Conservation (phyloP, 2,329 filamentous ascomycete species). For the Raffaelea deltoideospora region DNA sequence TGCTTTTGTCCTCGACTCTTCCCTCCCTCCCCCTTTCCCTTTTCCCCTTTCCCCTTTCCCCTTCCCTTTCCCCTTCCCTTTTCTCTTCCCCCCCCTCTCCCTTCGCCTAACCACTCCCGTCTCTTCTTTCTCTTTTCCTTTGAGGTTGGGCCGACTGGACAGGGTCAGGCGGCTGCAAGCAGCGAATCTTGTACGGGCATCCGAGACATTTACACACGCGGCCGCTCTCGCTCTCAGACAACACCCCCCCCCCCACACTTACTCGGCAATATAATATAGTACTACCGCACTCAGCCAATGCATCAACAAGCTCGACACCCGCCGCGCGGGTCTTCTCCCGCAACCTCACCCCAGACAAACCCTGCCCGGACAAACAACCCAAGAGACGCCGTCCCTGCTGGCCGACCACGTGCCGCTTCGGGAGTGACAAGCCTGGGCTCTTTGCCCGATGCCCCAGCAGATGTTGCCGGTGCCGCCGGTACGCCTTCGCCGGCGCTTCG, state of each 20-base stretch:
- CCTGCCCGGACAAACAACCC: slow-evolving; percentile 58
- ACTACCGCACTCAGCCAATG: slow-evolving; percentile 35
- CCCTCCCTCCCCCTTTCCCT: background rate
- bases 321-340: slow-evolving; percentile 57
- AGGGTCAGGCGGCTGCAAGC: no score
- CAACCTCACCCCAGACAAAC: slow-evolving; percentile 56
- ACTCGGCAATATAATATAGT: background rate
- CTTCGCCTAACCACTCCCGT: background rate
- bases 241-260: background rate
- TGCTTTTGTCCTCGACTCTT: background rate
- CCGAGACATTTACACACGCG: background rate
- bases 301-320: slow-evolving; percentile 77
- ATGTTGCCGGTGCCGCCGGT: slow-evolving; percentile 29
- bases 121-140: background rate
- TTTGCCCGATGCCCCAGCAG: slow-evolving; percentile 19
- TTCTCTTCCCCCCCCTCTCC: background rate
- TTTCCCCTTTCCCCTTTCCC: background rate
- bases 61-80: background rate
- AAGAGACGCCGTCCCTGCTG: slow-evolving; percentile 41
- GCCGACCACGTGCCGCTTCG: slow-evolving; percentile 27
- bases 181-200: no score
- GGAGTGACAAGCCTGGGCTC: no score
- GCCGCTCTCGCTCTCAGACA: background rate
- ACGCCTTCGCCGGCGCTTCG: slow-evolving; percentile 26
- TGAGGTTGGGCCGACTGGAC: no score